Base-by-base conservation (phyloP, 495 filamentous ascomycete genomes). In the Talaromyces wortmannii region DNA sequence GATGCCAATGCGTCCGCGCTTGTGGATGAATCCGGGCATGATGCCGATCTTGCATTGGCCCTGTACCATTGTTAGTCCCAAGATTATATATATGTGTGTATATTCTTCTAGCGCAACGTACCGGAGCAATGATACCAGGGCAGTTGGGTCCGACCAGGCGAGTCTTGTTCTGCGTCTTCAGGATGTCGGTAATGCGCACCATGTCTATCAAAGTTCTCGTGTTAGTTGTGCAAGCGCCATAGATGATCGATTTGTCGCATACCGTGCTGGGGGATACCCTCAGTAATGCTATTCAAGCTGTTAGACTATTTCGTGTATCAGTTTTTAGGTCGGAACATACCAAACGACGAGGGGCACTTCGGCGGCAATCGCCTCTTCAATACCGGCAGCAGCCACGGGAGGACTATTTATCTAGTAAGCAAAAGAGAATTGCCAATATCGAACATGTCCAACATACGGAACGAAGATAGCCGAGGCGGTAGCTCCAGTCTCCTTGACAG, bases 11-110 rank as follows among this genome's bases (percentile, higher is more conserved):
- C 94, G 91, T 59, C 94, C 94, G 65, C 94, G 90, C 83, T 99
- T 97, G 83, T 99, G 94, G 78, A 99, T 97, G 81, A 97, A 96
- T 63, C 94, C 94, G 45, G 94, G 94, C 94, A 99, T 99, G 78
- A 99, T 99, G 67, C 94, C 94, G 70, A 99, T 99, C 80, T 99
- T 99, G 84, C 94, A 99, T 86, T 96, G 94, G 58, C 92, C 94
- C 85, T 88, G 63, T 42, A 45, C n/a, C 52, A 31, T 15, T 13
- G 13, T 13, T 18, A 31, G 8, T 7, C 17, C 36, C 8, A 36
- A 12, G 45, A 13, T 15, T 49, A 23, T 36, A 50, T 8, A 7
- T 2, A n/a, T 18, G 12, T 12, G n/a, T 13, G n/a, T 13, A 46
- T 33, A 23, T 13, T 15, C 30, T 15, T 48, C 32, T 17, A 47